Evolutionary conservation across 768 basidiomycete species (phyloP), one percentile per base, ranked within the genome.

Genomic region (Termitomyces sp.): DNA sequence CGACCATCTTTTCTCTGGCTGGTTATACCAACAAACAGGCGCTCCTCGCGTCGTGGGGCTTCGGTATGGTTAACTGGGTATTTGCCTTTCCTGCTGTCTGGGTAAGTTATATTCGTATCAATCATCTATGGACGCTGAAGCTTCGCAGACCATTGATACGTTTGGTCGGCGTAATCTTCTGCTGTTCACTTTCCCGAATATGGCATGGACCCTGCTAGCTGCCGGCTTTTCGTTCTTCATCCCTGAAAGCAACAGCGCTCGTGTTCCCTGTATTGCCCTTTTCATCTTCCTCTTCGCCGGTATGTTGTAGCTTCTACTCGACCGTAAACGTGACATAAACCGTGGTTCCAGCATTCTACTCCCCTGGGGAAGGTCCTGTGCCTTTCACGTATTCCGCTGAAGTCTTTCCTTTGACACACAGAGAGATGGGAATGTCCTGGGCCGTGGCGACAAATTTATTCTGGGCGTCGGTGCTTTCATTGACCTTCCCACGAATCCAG

Each of bases 361-460:
- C 88, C 0, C 89, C 88, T 1, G 91, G 91, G 60, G 92, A 92
- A 74, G 93, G 93, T 0, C 93, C 93, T 5, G 92, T 94, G 8
- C 93, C 93, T 0, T 94, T 88, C 70, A 87, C 90, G 0, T 95
- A 94, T 68, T 93, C 91, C 4, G 93, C 93, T 3, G 94, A 95
- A 70, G 92, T 89, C 13, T 96, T 91, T 81, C 94, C 92, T 6
- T 77, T 95, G 40, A 86, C 87, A 32, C 82, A 89, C 59, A 77
- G 91, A 64, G 89, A 90, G 64, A 78, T 88, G 74, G 77, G 77
- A 62, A 79, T 79, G 77, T 75, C 78, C 0, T 83, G 80, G 78
- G 82, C 82, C 28, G 80, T 82, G 9, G 74, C 81, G 0, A 81
- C 79, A 2, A 73, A 72, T 61, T 58, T 82, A 36, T 76, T 79